These are phyloP conservation scores for Hypomontagnella submonticulosa DNA, from an alignment of 495 filamentous ascomycete genomes.

Conservation along the genomic window DNA sequence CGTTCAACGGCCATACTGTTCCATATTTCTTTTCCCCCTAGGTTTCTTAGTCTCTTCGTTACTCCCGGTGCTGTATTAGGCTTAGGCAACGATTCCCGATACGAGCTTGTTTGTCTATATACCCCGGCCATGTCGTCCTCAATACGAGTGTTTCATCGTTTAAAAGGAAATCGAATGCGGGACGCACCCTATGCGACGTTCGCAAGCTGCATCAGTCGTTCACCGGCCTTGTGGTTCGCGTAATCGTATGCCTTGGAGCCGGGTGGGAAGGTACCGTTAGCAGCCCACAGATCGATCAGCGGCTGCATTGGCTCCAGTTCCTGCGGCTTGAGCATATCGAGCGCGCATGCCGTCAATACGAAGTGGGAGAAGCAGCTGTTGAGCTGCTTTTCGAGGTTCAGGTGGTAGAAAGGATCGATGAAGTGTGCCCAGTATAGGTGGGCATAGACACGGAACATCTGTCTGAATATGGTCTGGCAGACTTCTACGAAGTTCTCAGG, in stretches of 20 bases:
- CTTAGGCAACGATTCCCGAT: neutral
- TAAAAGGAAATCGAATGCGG: neutral
- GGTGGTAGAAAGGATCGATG: conserved; percentile 82
- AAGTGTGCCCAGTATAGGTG: conserved; percentile 91
- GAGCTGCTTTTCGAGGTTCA: conserved; percentile 83
- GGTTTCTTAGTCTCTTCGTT: neutral
- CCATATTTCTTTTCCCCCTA: too few species aligned
- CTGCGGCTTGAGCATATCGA: conserved; percentile 81
- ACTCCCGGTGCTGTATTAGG: too few species aligned
- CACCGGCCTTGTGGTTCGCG: conserved; percentile 62
- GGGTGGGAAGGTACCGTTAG: conserved; percentile 81
- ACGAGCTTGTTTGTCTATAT: neutral
- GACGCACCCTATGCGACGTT: conserved; percentile 34
- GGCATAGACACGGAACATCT: conserved; percentile 97
- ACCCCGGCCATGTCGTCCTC: neutral
- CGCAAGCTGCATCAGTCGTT: conserved; percentile 56
- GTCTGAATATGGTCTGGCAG: conserved; percentile 89
- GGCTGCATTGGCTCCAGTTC: conserved; percentile 95
- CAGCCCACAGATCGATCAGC: conserved; percentile 87
- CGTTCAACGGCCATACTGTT: too few species aligned
- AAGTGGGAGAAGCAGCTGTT: conserved; percentile 98
- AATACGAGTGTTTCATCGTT: neutral
- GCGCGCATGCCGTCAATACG: conserved; percentile 84
- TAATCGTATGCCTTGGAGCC: conserved; percentile 70
- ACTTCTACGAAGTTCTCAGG: conserved; percentile 86